phyloP scores from a whole-genome alignment of 768 basidiomycete genomes.

The Obba rivulosa region DNA sequence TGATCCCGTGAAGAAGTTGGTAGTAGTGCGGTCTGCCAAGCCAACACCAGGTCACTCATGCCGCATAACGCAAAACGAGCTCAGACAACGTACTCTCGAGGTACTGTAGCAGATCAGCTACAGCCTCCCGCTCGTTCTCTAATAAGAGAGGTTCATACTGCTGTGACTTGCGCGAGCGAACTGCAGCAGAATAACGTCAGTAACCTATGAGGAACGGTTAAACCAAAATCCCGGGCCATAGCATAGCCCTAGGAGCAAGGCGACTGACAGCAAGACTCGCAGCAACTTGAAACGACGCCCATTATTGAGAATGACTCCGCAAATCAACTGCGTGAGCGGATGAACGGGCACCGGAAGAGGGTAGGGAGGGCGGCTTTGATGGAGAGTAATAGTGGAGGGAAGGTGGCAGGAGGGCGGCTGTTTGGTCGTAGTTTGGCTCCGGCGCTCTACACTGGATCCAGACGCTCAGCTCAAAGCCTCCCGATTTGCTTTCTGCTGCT shows the following conservation, averaged over 20 bases:
- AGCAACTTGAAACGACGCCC: slow-evolving; percentile 78
- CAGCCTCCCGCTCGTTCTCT: slow-evolving; percentile 95
- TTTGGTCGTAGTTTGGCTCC: too few relatives aligned
- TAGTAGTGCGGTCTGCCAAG: slow-evolving; percentile 83
- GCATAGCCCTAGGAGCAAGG: background rate
- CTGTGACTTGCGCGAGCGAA: slow-evolving; percentile 78
- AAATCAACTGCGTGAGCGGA: too few relatives aligned
- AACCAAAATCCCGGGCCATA: background rate
- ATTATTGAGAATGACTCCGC: slow-evolving; percentile 30
- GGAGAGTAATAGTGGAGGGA: too few relatives aligned
- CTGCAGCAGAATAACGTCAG: slow-evolving; percentile 34
- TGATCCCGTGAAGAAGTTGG: slow-evolving; percentile 95
- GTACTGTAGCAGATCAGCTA: slow-evolving; percentile 94
- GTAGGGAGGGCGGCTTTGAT: slow-evolving; percentile 1
- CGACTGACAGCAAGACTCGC: slow-evolving; percentile 74
- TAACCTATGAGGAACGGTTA: slow-evolving; percentile 2
- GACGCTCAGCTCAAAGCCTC: too few relatives aligned
- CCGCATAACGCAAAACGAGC: background rate
- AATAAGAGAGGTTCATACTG: slow-evolving; percentile 81
- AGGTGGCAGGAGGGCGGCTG: too few relatives aligned
- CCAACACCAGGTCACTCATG: background rate
- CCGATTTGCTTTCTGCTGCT: too few relatives aligned
- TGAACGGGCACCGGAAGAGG: slow-evolving; percentile 1
- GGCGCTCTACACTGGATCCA: too few relatives aligned
- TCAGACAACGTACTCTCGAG: slow-evolving; percentile 76